phyloP scores from a whole-genome alignment of 2,329 filamentous ascomycete species.

The Phyllosticta capitalensis region DNA sequence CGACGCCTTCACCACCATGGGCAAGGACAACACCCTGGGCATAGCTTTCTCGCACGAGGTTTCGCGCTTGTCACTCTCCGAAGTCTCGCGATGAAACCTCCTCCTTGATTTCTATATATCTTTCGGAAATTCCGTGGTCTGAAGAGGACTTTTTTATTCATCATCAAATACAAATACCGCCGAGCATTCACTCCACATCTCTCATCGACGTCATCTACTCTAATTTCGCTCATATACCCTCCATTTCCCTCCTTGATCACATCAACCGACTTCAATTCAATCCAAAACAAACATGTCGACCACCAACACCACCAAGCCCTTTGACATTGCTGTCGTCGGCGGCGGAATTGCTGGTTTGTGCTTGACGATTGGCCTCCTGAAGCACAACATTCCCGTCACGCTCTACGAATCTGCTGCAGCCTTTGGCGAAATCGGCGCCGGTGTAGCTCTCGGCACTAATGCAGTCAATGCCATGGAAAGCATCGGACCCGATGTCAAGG shows the following conservation, averaged over 20 bases:
- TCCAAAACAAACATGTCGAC: slow-evolving; percentile 12
- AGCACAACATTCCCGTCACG: slow-evolving; percentile 36
- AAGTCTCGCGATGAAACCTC: background rate
- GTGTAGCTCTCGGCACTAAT: slow-evolving; percentile 48
- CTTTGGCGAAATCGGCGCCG: slow-evolving; percentile 51
- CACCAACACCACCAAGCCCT: slow-evolving; percentile 24
- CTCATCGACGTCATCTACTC: background rate
- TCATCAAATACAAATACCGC: background rate
- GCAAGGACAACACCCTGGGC: background rate
- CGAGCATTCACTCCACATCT: background rate
- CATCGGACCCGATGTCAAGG: slow-evolving; percentile 38
- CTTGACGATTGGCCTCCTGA: slow-evolving; percentile 44
- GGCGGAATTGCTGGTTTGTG: slow-evolving; percentile 50
- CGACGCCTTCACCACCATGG: background rate
- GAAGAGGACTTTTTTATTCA: background rate
- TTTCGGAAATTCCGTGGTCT: background rate
- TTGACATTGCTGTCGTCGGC: slow-evolving; percentile 48
- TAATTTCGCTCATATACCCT: background rate
- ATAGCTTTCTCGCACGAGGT: slow-evolving; percentile 4
- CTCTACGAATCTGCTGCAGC: slow-evolving; percentile 48
- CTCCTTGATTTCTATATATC: background rate
- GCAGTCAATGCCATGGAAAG: slow-evolving; percentile 45
- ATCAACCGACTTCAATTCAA: background rate
- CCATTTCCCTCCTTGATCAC: background rate
- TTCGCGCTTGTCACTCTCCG: background rate